Conservation (phyloP, 345 rosid species). For the Tarenaya hassleriana region DNA sequence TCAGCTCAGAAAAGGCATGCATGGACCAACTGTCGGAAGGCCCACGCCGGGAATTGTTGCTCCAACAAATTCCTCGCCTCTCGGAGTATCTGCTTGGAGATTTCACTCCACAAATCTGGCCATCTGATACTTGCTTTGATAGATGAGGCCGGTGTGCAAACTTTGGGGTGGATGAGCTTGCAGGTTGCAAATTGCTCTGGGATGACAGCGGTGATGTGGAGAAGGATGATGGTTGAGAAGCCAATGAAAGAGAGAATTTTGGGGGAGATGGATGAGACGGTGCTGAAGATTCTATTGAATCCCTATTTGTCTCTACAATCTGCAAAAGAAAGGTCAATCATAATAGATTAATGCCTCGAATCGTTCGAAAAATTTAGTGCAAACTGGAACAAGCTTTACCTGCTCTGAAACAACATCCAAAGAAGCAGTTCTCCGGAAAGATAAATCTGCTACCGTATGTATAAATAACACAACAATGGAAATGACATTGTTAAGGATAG, state of each 20-base stretch:
- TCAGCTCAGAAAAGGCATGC: conserved; percentile 74
- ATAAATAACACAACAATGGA: not conserved
- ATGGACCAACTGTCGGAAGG: conserved; percentile 85
- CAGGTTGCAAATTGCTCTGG: conserved; percentile 42
- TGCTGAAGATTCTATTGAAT: conserved; percentile 38
- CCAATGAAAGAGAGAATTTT: conserved; percentile 53
- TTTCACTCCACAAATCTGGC: conserved; percentile 32
- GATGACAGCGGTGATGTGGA: conserved; percentile 45
- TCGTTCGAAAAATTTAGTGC: conserved; percentile 7
- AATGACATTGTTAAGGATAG: not conserved
- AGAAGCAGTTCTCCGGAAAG: conserved; percentile 56
- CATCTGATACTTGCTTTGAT: conserved; percentile 42
- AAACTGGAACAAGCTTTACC: conserved; percentile 40
- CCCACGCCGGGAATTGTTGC: conserved; percentile 53
- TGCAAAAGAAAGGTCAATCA: conserved; percentile 14
- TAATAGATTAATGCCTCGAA: not conserved
- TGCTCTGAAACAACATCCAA: conserved; percentile 61
- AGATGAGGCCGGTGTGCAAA: conserved; percentile 35
- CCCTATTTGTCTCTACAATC: conserved; percentile 34
- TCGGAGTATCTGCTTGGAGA: no score
- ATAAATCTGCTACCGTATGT: conserved; percentile 47
- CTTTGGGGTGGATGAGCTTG: conserved; percentile 37
- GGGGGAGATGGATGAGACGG: conserved; percentile 46
- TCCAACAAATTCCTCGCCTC: conserved; percentile 40
- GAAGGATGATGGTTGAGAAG: conserved; percentile 55